phyloP scores from a whole-genome alignment of 2,329 filamentous ascomycete species.

The Penicillium corylophilum region DNA sequence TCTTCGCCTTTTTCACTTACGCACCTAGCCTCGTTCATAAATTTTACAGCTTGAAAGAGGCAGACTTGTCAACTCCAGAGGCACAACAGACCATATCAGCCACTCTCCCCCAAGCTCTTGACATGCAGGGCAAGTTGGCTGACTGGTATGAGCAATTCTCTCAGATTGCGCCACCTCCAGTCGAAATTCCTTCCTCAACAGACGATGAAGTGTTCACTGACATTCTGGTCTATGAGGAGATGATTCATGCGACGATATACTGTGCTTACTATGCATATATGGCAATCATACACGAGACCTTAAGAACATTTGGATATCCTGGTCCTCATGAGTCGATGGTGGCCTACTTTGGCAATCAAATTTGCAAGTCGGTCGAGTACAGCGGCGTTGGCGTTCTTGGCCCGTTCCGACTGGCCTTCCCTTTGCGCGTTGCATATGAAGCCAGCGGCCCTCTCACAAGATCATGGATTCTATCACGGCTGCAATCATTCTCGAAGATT shows the following conservation, averaged over 20 bases:
- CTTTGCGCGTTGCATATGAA: constrained; percentile 27
- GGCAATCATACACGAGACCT: constrained; percentile 27
- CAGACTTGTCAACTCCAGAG: constrained; percentile 10
- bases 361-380: constrained; percentile 33
- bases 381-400: constrained; percentile 24
- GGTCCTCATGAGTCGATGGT: constrained; percentile 25
- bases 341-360: constrained; percentile 27
- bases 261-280: constrained; percentile 29
- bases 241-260: constrained; percentile 24
- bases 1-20: constrained; percentile 28
- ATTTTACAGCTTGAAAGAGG: constrained; percentile 22
- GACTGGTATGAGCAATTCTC: constrained; percentile 25
- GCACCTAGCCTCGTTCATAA: constrained; percentile 28
- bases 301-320: constrained; percentile 22
- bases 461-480: constrained; percentile 24
- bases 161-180: constrained; percentile 15
- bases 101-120: constrained; percentile 16
- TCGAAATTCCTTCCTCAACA: constrained; percentile 18
- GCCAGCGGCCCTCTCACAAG: constrained; percentile 23
- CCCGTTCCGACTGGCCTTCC: constrained; percentile 29
- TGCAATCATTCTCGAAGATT: constrained; percentile 23
- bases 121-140: constrained; percentile 20
- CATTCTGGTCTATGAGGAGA: constrained; percentile 22
- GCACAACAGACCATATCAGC: constrained; percentile 15
- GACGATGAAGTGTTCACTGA: constrained; percentile 22